Evolutionary conservation across 106 monocot genomes (phyloP), one percentile per base, ranked within the genome.

Genomic region (Posidonia australis): DNA sequence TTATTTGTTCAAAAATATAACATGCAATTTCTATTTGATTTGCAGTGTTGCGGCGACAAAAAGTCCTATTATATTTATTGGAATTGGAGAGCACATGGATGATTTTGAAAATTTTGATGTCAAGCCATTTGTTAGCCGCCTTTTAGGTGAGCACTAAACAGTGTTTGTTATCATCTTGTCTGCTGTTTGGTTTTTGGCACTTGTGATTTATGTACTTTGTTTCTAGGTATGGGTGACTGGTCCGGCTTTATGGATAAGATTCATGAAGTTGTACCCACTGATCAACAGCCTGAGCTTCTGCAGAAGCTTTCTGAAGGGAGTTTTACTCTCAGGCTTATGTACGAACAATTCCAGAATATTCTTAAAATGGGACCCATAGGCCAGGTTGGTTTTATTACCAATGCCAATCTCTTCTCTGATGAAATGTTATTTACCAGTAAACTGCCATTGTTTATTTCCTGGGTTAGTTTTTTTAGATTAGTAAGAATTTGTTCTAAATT

Each of bases 231-330:
- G 91, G 91, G 98, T 42, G 98, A 99, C 53, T 91, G 87, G 91
- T 91, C 91, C 56, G 98, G 98, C 30, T 91, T 99, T 70, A 91
- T 99, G 91, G 98, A 99, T 63, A 99, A 99, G 66, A 99, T 99
- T 81, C 87, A 91, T 49, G 91, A 99, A 77, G 91, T 91, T 57
- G 85, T 99, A 36, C 98, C 98, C 66, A 87, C 82, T 13, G 91
- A 99, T 79, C 98, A 99, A 69, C 98, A 91, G 52, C 91, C 98
- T 51, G 91, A 99, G 77, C 80, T 99, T 75, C 75, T 91, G 44
- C 91, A 99, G 62, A 99, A 85, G 63, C 81, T 99, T 26, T 77
- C 98, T 26, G 91, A 99, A 79, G 98, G 98, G 66, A 91, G 52
- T 62, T 99, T 91, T 71, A 88, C 87, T 22, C 75, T 99, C 9